A percentile compares a stretch with the other conserved stretches of the same genome.
Evolutionary conservation across 164 flowering plant genomes (phyloP).

Genomic region (Umbilicus rupestris): DNA sequence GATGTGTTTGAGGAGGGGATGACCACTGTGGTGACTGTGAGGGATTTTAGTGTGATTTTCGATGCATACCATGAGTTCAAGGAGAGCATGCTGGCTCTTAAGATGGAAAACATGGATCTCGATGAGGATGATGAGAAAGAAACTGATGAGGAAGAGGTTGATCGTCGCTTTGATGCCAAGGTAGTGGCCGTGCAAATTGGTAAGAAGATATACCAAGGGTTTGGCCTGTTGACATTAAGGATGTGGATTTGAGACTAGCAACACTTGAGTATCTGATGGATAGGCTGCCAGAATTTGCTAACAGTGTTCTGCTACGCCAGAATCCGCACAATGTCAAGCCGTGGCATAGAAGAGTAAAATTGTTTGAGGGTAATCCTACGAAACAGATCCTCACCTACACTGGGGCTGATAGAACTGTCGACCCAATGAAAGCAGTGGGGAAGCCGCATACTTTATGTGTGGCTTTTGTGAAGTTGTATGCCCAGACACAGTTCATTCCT

Average conservation of each 20-base stretch:
- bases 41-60: conserved; percentile 84
- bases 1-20: conserved; percentile 92
- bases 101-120: conserved; percentile 63
- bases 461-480: conserved; percentile 75
- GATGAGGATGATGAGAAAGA: conserved; percentile 29
- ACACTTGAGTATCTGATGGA: conserved; percentile 67
- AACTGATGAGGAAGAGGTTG: conserved; percentile 21
- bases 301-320: conserved; percentile 78
- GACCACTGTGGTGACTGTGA: conserved; percentile 69
- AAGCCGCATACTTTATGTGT: conserved; percentile 94
- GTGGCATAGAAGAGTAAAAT: conserved; percentile 85
- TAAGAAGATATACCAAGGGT: conserved; percentile 45
- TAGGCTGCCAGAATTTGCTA: conserved; percentile 80
- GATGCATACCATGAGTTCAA: conserved; percentile 81
- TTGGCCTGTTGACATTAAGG: conserved; percentile 70
- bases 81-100: conserved; percentile 60
- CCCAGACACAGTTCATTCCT: too few relatives aligned
- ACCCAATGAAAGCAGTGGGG: conserved; percentile 92
- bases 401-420: conserved; percentile 87
- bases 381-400: conserved; percentile 76
- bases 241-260: conserved; percentile 72
- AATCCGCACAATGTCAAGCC: conserved; percentile 95
- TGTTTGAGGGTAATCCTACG: conserved; percentile 75
- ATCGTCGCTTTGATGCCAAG: conserved; percentile 39
- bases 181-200: conserved; percentile 24